Evolutionary conservation across 1,139 yeast species (phyloP).

Genomic region (Candida smagusa): DNA sequence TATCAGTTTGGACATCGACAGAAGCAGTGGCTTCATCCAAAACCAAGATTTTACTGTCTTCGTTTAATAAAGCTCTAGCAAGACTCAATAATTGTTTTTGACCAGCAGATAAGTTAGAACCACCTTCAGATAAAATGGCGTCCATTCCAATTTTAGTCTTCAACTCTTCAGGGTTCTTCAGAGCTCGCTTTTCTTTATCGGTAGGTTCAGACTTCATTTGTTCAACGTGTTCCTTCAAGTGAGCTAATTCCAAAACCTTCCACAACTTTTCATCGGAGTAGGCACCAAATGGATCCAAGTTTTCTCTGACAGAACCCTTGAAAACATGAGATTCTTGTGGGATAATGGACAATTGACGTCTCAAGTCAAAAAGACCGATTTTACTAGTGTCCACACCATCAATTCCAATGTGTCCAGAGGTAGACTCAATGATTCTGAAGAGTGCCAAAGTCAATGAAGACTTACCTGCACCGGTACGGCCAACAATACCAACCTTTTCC

Average conservation of each 20-base stretch:
- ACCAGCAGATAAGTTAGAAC: constrained; percentile 21
- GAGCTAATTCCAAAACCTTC: constrained; percentile 27
- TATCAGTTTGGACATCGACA: constrained; percentile 26
- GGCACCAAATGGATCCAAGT: constrained; percentile 27
- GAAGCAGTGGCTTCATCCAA: constrained; percentile 28
- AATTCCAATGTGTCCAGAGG: constrained; percentile 24
- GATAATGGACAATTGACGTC: constrained; percentile 27
- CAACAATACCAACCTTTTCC: constrained; percentile 31
- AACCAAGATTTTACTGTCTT: constrained; percentile 18
- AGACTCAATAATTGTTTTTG: constrained; percentile 21
- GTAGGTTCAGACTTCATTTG: constrained; percentile 24
- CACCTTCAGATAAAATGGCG: constrained; percentile 18
- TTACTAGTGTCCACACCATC: constrained; percentile 23
- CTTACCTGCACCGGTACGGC: constrained; percentile 33
- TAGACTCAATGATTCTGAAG: constrained; percentile 29
- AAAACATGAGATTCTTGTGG: constrained; percentile 32
- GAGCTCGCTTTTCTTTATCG: constrained; percentile 16
- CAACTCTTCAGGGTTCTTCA: constrained; percentile 14
- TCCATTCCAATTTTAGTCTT: constrained; percentile 14
- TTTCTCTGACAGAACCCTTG: constrained; percentile 27
- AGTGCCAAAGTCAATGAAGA: constrained; percentile 29
- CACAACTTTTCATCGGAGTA: constrained; percentile 25
- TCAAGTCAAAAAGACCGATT: constrained; percentile 26
- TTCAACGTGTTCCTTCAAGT: constrained; percentile 26
- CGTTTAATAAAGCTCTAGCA: constrained; percentile 20